Percentiles rank a stretch among this genome's conserved stretches.
phyloP scores from a whole-genome alignment of 192 early-diverging fungal species.

The Backusella tuberculispora region DNA sequence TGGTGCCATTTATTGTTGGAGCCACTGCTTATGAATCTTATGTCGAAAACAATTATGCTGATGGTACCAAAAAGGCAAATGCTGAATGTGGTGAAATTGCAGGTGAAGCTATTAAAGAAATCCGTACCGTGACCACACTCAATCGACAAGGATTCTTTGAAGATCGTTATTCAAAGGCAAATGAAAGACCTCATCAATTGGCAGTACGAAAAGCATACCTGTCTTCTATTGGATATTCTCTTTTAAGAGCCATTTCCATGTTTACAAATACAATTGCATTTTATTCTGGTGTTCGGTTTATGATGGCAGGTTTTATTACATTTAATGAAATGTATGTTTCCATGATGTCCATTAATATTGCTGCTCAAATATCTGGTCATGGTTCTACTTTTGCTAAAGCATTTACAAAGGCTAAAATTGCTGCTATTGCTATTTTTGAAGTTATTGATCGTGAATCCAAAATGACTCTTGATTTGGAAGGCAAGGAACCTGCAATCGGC shows the following conservation, averaged over 20 bases:
- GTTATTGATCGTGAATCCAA: slow-evolving; percentile 70
- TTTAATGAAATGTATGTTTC: slow-evolving; percentile 27
- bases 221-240: slow-evolving; percentile 71
- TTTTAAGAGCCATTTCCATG: slow-evolving; percentile 70
- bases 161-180: slow-evolving; percentile 61
- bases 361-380: slow-evolving; percentile 57
- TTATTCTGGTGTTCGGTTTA: slow-evolving; percentile 61
- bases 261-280: slow-evolving; percentile 74
- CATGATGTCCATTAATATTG: slow-evolving; percentile 27
- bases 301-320: slow-evolving; percentile 13
- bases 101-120: slow-evolving; percentile 79
- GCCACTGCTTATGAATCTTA: slow-evolving; percentile 56
- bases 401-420: slow-evolving; percentile 77
- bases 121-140: slow-evolving; percentile 84
- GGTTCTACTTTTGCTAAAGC: slow-evolving; percentile 74
- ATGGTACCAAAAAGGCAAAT: slow-evolving; percentile 71
- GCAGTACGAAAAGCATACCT: slow-evolving; percentile 65
- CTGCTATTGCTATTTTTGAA: slow-evolving; percentile 71
- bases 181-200: slow-evolving; percentile 68
- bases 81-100: slow-evolving; percentile 80
- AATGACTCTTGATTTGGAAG: slow-evolving; percentile 65
- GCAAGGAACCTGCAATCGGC: slow-evolving; percentile 34
- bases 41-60: slow-evolving; percentile 56
- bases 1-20: slow-evolving; percentile 59
- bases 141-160: slow-evolving; percentile 74